phyloP scores from a whole-genome alignment of 2,329 filamentous ascomycete species.

The Westerdykella sp. region DNA sequence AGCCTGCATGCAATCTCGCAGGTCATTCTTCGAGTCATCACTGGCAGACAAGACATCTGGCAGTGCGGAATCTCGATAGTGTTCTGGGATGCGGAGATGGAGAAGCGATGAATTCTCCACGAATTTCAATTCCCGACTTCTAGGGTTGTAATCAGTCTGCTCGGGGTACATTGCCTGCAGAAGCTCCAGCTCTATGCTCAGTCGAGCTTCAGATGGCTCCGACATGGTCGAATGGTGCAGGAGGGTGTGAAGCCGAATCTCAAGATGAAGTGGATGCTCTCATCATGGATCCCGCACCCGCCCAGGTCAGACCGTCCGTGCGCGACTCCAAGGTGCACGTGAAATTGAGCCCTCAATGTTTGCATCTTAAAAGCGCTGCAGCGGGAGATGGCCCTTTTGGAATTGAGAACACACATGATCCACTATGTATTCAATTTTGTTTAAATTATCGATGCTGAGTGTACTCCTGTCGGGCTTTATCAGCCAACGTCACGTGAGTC shows the following conservation, averaged over 20 bases:
- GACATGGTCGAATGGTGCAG: constrained; percentile 2
- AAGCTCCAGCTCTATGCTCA: constrained; percentile 37
- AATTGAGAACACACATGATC: no score
- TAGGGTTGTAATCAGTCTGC: constrained; percentile 30
- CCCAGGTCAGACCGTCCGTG: no score
- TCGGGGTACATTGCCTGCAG: constrained; percentile 43
- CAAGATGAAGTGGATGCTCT: no score
- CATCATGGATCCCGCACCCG: no score
- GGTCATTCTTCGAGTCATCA: constrained; percentile 30
- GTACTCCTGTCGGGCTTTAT: no score
- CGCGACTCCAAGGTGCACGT: no score
- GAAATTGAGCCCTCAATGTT: no score
- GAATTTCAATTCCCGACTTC: constrained; percentile 37
- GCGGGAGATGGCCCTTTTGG: no score
- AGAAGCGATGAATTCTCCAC: constrained; percentile 20
- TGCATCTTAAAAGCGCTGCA: no score
- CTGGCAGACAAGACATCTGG: constrained; percentile 38
- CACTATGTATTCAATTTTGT: no score
- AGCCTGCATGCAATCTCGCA: constrained; percentile 29
- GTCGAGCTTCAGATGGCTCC: constrained; percentile 9
- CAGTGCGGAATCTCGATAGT: constrained; percentile 32
- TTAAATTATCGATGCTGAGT: no score
- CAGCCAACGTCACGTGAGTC: no score
- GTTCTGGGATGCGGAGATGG: constrained; percentile 36
- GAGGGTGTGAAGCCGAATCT: neutral